Conservation (phyloP, 139 green algal species). For the Nannochloris sp. region DNA sequence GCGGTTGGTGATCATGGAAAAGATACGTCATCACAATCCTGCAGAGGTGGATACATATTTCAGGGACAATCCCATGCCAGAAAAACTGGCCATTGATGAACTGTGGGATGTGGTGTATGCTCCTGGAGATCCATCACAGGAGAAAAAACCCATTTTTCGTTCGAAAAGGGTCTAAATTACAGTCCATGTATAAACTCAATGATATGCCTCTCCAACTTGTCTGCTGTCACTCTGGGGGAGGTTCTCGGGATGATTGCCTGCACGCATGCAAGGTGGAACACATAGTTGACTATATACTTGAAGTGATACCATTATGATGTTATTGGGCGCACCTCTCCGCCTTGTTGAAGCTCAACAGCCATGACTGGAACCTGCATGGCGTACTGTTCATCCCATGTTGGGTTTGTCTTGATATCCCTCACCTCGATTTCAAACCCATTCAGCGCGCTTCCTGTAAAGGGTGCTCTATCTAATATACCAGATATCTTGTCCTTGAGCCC, state of each 20-base stretch:
- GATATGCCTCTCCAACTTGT: constrained; percentile 29
- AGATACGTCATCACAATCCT: constrained; percentile 32
- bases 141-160: background rate
- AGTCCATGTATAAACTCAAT: background rate
- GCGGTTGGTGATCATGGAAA: constrained; percentile 81
- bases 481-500: constrained; percentile 35
- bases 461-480: constrained; percentile 37
- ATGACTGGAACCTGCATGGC: constrained; percentile 38
- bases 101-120: constrained; percentile 6
- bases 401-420: constrained; percentile 30
- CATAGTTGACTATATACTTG: too few species aligned
- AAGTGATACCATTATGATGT: constrained; percentile 2
- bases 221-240: constrained; percentile 26
- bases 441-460: constrained; percentile 34
- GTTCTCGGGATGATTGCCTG: constrained; percentile 3
- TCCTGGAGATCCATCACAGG: background rate
- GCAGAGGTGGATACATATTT: background rate
- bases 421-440: constrained; percentile 33
- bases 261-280: background rate
- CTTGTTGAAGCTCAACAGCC: constrained; percentile 9
- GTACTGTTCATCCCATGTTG: constrained; percentile 27
- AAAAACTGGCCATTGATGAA: background rate
- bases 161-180: constrained; percentile 6
- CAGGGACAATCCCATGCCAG: constrained; percentile 1
- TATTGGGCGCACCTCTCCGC: background rate